A percentile compares a stretch with the other conserved stretches of the same genome.
Conservation (phyloP, 257 asterid species). For the Solanum gandarillasii region DNA sequence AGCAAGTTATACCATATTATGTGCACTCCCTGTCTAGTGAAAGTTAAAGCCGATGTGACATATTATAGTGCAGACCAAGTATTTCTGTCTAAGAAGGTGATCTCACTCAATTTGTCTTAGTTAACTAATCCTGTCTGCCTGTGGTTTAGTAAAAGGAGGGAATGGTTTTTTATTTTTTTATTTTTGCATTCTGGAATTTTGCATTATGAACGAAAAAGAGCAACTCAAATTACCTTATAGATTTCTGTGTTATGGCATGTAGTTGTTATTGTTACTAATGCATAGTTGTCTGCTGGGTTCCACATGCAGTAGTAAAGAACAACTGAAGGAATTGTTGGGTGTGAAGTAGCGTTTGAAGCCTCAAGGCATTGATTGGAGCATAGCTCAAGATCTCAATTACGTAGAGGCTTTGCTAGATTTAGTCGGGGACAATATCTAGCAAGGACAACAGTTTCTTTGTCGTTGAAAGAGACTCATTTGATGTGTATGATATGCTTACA, state of each 20-base stretch:
- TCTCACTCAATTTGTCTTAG: not conserved
- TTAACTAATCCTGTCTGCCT: not conserved
- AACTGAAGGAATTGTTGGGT: not conserved
- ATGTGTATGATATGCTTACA: not conserved
- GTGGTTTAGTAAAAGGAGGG: not conserved
- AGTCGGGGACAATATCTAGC: not conserved
- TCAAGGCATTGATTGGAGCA: not conserved
- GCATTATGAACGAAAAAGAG: not conserved
- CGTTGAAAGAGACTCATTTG: not conserved
- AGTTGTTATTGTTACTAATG: not conserved
- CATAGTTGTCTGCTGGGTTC: not conserved
- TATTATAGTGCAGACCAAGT: not conserved
- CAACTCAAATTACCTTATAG: not conserved
- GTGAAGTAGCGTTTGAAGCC: not conserved
- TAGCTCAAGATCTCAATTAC: not conserved
- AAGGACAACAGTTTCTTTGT: not conserved
- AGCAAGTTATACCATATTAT: not conserved
- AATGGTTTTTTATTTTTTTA: too few species aligned
- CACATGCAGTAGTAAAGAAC: slow-evolving; percentile 4
- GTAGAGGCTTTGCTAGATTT: not conserved
- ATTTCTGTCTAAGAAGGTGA: not conserved
- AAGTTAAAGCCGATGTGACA: not conserved
- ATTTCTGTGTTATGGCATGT: not conserved
- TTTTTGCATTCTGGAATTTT: not conserved
- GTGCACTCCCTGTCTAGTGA: not conserved